Conservation (phyloP, 805 yeast genomes). For the Starmerella floris region DNA sequence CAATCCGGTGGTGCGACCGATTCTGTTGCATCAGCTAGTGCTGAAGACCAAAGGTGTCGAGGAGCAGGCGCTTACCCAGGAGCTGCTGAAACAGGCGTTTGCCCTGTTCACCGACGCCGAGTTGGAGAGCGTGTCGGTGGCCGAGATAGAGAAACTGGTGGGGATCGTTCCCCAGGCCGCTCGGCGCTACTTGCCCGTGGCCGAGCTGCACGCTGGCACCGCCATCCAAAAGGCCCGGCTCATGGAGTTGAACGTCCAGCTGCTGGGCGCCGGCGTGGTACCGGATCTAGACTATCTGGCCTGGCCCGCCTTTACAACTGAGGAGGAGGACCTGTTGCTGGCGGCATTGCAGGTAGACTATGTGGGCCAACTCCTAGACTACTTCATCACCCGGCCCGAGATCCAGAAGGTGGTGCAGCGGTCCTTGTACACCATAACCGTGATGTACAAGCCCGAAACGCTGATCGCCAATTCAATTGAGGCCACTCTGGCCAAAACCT, state of each 20-base stretch:
- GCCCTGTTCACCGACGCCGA: constrained; percentile 10
- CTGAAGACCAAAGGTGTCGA: constrained; percentile 3
- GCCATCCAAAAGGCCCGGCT: constrained; percentile 17
- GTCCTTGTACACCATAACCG: constrained; percentile 3
- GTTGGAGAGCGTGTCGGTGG: constrained; percentile 8
- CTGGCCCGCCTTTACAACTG: constrained; percentile 6
- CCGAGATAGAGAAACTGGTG: constrained; percentile 6
- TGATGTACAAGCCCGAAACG: not conserved
- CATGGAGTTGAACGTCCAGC: constrained; percentile 15
- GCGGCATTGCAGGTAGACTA: constrained; percentile 12
- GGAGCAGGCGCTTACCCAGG: not conserved
- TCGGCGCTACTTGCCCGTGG: constrained; percentile 11
- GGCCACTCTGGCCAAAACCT: constrained; percentile 6
- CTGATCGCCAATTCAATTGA: constrained; percentile 8
- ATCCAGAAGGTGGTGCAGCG: constrained; percentile 1
- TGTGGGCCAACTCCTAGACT: constrained; percentile 9
- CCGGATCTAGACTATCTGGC: constrained; percentile 1
- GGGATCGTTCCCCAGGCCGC: constrained; percentile 4
- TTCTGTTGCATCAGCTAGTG: constrained; percentile 10
- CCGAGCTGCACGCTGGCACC: constrained; percentile 10
- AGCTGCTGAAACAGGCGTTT: constrained; percentile 6
- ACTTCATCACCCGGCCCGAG: not conserved
- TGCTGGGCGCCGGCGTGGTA: constrained; percentile 5
- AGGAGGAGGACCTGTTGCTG: constrained; percentile 9
- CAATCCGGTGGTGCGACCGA: constrained; percentile 10